These are phyloP conservation scores for Verruconis gallopava DNA, from an alignment of 2,329 filamentous ascomycete genomes.

Conservation along the genomic window DNA sequence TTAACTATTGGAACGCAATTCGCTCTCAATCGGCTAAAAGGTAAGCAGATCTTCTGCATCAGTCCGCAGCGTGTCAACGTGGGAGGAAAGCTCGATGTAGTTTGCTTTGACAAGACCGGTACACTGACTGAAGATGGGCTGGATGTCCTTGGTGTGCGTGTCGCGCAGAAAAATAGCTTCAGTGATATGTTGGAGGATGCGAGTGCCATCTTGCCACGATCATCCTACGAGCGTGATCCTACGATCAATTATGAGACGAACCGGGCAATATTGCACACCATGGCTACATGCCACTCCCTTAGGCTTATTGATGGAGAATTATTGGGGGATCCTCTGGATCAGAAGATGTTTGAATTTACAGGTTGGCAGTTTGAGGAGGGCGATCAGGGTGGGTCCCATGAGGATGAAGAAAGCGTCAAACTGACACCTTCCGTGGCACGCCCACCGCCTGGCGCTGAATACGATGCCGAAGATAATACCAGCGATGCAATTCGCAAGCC, in stretches of 20 bases:
- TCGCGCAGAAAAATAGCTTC: slow-evolving; percentile 59
- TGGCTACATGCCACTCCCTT: slow-evolving; percentile 94
- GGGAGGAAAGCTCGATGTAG: slow-evolving; percentile 85
- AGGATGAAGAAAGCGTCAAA: slow-evolving; percentile 57
- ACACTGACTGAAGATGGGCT: slow-evolving; percentile 92
- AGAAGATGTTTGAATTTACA: slow-evolving; percentile 99
- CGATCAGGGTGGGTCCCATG: slow-evolving; percentile 52
- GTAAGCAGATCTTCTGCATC: slow-evolving; percentile 91
- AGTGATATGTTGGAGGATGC: slow-evolving; percentile 62
- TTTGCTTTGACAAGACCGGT: slow-evolving; percentile 99
- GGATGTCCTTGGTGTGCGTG: slow-evolving; percentile 78
- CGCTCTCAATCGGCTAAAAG: slow-evolving; percentile 71
- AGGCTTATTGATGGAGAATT: slow-evolving; percentile 77
- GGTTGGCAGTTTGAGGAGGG: slow-evolving; percentile 88
- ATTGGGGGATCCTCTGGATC: slow-evolving; percentile 82
- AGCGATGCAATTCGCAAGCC: slow-evolving; percentile 35
- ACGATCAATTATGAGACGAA: slow-evolving; percentile 47
- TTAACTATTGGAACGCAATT: slow-evolving; percentile 96
- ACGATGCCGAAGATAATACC: slow-evolving; percentile 39
- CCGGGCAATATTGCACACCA: slow-evolving; percentile 71
- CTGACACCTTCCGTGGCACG: slow-evolving; percentile 81
- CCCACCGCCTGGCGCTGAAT: slow-evolving; percentile 53
- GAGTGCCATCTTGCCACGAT: slow-evolving; percentile 42
- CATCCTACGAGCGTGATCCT: slow-evolving; percentile 43
- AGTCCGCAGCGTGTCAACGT: slow-evolving; percentile 96